Evolutionary conservation across 148 eudicot species (phyloP), one percentile per base, ranked within the genome.

Genomic region (Pouteria glomerata): DNA sequence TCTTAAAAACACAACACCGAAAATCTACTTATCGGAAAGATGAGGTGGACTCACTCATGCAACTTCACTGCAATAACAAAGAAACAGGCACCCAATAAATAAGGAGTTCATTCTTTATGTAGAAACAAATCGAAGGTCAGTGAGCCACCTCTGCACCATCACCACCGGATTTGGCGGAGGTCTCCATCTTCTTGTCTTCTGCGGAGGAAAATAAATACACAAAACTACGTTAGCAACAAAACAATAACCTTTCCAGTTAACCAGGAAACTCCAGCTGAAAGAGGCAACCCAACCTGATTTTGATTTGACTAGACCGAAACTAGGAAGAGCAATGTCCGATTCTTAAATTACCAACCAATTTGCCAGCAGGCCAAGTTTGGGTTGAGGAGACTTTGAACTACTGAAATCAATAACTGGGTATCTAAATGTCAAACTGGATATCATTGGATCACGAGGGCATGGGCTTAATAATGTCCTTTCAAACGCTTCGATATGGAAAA

Each of bases 141-240:
- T 18, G 11, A 31, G 66, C 4, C 3, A 77, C 79, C 79, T 77
- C 75, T 31, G 75, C 66, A 45, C 56, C 71, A 23, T 71, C 74
- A 37, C 19, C 79, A 31, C 79, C 75, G 55, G 78, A 19, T 56
- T 77, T 77, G 51, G 15, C 68, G 47, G 75, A 44, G 79, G 7
- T 71, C 64, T 71, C 75, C 79, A 77, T 71, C 61, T 64, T 77
- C 42, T 70, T 74, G 71, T 77, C 79, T 33, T 77, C 79, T 77
- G 66, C 45, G 39, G 26, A 57, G 58, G 21, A 33, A 26, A 65
- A 44, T 29, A 61, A 23, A 45, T 4, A 47, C 15, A 11, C 18
- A 44, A 30, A 34, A 65, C 23, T 45, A 34, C 35, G 47, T 23
- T 42, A 56, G 42, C 24, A 35, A 1, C 41, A 42, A 57, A 1